These are phyloP conservation scores for Fusarium euwallaceae DNA, from an alignment of 2,329 filamentous ascomycete species.

Conservation along the genomic window DNA sequence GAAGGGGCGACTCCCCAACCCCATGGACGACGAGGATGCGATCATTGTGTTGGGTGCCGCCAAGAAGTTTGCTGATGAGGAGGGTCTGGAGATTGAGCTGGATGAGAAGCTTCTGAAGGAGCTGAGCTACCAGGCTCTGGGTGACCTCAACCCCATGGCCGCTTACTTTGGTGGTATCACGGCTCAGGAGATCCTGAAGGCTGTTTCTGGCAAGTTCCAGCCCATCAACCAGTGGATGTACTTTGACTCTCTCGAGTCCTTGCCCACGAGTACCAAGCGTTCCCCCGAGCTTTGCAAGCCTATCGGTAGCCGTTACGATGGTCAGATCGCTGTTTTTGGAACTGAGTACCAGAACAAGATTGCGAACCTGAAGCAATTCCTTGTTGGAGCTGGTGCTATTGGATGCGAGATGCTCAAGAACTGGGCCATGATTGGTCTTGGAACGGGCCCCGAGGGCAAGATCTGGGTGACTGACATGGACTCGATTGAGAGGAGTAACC, in stretches of 20 bases:
- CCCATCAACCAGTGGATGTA: constrained; percentile 98
- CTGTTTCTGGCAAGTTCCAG: constrained; percentile 96
- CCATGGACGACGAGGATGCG: constrained; percentile 89
- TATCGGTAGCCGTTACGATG: constrained; percentile 88
- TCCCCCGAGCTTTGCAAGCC: constrained; percentile 92
- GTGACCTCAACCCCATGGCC: constrained; percentile 91
- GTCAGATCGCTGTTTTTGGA: constrained; percentile 96
- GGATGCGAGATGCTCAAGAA: constrained; percentile 99
- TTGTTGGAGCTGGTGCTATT: constrained; percentile 96
- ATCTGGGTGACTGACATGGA: constrained; percentile 98
- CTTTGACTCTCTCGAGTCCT: constrained; percentile 96
- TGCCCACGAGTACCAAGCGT: constrained; percentile 80
- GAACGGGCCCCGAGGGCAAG: constrained; percentile 86
- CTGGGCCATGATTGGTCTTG: constrained; percentile 98
- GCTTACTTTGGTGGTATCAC: constrained; percentile 95
- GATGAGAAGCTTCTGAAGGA: constrained; percentile 95
- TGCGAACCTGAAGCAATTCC: constrained; percentile 89
- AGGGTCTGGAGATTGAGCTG: constrained; percentile 77
- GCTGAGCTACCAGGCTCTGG: constrained; percentile 92
- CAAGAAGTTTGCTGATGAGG: constrained; percentile 78
- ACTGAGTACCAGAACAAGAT: constrained; percentile 95
- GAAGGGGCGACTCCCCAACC: constrained; percentile 81
- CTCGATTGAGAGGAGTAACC: constrained; percentile 98
- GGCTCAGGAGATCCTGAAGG: constrained; percentile 95
- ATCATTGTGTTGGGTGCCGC: constrained; percentile 81